These are phyloP conservation scores for Andrographis paniculata DNA, from an alignment of 305 asterid genomes.

Conservation along the genomic window DNA sequence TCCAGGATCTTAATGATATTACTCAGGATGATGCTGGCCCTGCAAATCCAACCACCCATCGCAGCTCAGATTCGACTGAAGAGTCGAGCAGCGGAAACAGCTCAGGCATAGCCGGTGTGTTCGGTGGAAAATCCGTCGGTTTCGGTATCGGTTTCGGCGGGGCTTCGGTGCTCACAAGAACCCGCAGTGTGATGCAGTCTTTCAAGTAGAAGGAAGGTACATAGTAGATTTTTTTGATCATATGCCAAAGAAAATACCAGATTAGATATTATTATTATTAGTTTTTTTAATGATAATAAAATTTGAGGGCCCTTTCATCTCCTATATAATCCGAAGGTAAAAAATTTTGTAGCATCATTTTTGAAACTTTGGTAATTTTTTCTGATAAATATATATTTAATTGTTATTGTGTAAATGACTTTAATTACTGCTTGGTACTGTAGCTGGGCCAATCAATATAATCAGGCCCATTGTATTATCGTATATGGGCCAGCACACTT, in stretches of 20 bases:
- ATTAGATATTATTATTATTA: too few relatives aligned
- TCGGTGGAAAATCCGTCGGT: conserved; percentile 36
- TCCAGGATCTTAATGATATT: conserved; percentile 36
- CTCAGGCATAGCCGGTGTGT: conserved; percentile 30
- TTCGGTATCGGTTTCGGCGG: conserved; percentile 26
- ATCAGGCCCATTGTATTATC: too few relatives aligned
- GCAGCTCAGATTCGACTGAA: conserved; percentile 27
- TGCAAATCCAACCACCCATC: conserved; percentile 23
- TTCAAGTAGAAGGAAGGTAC: conserved; percentile 37
- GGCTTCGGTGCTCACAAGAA: conserved; percentile 43
- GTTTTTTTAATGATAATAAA: too few relatives aligned
- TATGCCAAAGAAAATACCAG: conserved; percentile 15
- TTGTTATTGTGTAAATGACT: too few relatives aligned
- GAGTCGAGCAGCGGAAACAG: conserved; percentile 26
- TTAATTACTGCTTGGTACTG: too few relatives aligned
- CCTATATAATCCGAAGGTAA: too few relatives aligned
- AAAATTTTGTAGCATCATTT: too few relatives aligned
- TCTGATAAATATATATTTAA: too few relatives aligned
- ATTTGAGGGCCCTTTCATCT: too few relatives aligned
- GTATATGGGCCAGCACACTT: too few relatives aligned
- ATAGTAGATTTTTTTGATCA: conserved; percentile 9
- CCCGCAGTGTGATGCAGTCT: conserved; percentile 43
- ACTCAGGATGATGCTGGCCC: conserved; percentile 31
- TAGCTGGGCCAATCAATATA: too few relatives aligned
- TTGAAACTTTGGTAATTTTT: too few relatives aligned